Evolutionary conservation across 768 basidiomycete genomes (phyloP).

Genomic region (Harrya chromipes): DNA sequence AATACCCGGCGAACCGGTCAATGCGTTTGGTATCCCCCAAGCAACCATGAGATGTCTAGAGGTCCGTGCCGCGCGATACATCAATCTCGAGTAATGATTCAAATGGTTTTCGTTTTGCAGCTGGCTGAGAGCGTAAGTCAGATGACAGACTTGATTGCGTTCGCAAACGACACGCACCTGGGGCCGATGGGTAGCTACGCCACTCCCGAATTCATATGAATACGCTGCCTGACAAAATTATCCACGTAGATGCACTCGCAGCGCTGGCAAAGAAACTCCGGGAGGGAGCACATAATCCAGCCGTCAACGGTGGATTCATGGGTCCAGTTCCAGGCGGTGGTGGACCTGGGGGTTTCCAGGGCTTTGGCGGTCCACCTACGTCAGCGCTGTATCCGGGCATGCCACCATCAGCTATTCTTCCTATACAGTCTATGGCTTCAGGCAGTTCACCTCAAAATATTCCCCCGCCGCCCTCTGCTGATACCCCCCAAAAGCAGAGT

Average conservation of each 20-base stretch:
- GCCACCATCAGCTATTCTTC: slow-evolving; percentile 39
- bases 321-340: slow-evolving; percentile 14
- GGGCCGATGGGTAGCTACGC: slow-evolving; percentile 65
- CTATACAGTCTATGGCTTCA: slow-evolving; percentile 42
- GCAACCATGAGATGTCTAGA: slow-evolving; percentile 88
- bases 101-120: slow-evolving; percentile 32
- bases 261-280: slow-evolving; percentile 40
- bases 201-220: slow-evolving; percentile 25
- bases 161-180: slow-evolving; percentile 48
- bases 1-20: slow-evolving; percentile 82
- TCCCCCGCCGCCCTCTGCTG: slow-evolving; percentile 42
- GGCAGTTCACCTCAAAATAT: slow-evolving; percentile 50
- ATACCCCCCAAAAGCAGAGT: slow-evolving; percentile 61
- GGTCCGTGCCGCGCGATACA: slow-evolving; percentile 37
- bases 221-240: slow-evolving; percentile 18
- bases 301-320: slow-evolving; percentile 19
- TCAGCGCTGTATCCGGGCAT: slow-evolving; percentile 44
- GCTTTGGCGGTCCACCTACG: slow-evolving; percentile 29
- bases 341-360: slow-evolving; percentile 24
- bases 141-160: slow-evolving; percentile 75
- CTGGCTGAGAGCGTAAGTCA: slow-evolving; percentile 79
- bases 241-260: slow-evolving; percentile 42
- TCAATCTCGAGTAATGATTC: slow-evolving; percentile 1
- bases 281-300: slow-evolving; percentile 17
- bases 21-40: slow-evolving; percentile 85